Conservation (phyloP, 2,329 filamentous ascomycete genomes). For the Diatrype stigma region DNA sequence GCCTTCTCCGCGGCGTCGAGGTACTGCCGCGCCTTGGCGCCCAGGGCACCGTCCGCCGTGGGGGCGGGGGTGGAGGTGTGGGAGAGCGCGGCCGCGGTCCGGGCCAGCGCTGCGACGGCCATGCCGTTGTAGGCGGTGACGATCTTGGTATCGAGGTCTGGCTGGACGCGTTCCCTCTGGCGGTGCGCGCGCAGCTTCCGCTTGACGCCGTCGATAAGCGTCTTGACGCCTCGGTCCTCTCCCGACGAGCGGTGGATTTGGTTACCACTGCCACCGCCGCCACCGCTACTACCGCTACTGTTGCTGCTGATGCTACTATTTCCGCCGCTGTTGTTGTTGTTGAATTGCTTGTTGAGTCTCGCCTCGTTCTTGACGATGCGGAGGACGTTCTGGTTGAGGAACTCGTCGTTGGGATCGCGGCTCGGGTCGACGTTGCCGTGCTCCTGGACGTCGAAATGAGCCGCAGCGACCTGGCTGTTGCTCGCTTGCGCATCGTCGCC, state of each 20-base stretch:
- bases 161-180: conserved; percentile 69
- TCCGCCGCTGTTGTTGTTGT: no score
- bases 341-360: conserved; percentile 69
- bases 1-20: conserved; percentile 63
- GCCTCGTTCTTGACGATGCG: conserved; percentile 63
- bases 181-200: conserved; percentile 67
- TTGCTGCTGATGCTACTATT: no score
- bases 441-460: conserved; percentile 77
- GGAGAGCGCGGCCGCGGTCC: conserved; percentile 65
- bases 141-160: conserved; percentile 82
- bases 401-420: conserved; percentile 88
- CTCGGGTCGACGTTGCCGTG: conserved; percentile 82
- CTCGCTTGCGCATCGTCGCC: conserved; percentile 60
- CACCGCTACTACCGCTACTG: no score
- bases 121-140: conserved; percentile 86
- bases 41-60: conserved; percentile 46
- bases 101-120: conserved; percentile 76
- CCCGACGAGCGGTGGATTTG: no score
- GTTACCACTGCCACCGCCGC: no score
- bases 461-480: conserved; percentile 70
- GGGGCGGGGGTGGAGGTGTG: conserved; percentile 42
- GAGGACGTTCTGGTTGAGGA: conserved; percentile 89
- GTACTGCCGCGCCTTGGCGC: conserved; percentile 56
- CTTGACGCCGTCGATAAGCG: conserved; percentile 64
- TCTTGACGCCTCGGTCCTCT: conserved; percentile 62